Evolutionary conservation across 768 basidiomycete genomes (phyloP).

Genomic region (Lactarius hatsudake): DNA sequence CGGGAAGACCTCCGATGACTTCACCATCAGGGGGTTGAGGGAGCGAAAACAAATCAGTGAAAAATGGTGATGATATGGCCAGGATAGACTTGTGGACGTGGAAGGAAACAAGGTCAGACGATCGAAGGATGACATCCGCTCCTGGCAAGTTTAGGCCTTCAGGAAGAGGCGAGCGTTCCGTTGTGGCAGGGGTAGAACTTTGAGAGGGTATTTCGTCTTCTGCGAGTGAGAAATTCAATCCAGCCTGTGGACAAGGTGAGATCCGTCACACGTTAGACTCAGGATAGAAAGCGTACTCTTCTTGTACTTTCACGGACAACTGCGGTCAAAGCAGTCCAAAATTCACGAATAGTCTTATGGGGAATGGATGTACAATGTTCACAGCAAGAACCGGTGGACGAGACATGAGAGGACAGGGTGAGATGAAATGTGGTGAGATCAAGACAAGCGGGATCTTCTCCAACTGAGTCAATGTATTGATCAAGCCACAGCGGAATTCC

Average conservation of each 20-base stretch:
- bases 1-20: no score
- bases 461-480: no score
- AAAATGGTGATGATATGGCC: no score
- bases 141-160: no score
- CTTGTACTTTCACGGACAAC: neutral
- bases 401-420: neutral
- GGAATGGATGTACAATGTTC: neutral
- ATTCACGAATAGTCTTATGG: neutral
- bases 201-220: neutral
- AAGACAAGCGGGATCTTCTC: no score
- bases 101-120: neutral
- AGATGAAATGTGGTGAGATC: neutral
- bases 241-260: neutral
- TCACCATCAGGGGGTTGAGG: no score
- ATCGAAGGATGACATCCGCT: no score
- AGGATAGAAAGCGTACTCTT: neutral
- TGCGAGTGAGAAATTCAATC: neutral
- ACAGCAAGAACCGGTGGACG: neutral
- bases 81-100: no score
- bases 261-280: neutral
- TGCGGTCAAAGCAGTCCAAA: neutral
- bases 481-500: neutral
- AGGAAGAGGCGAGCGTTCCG: no score
- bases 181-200: no score
- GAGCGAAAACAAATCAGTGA: no score